Evolutionary conservation across 2,329 filamentous ascomycete species (phyloP), one percentile per base, ranked within the genome.

Genomic region (Teratosphaeria zuluensis): DNA sequence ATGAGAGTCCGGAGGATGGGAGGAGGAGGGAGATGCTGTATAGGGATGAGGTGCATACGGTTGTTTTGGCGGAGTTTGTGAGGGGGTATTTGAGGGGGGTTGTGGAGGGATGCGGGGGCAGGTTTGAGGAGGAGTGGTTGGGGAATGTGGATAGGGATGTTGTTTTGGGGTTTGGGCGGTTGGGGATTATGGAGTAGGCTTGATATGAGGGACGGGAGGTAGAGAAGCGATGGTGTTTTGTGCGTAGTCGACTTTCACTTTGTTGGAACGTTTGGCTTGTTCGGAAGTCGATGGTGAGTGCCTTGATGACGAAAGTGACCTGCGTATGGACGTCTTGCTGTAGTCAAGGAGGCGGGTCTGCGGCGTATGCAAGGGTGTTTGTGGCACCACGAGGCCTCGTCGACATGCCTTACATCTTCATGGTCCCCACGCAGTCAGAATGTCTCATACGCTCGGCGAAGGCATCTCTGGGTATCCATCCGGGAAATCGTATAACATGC

Each of bases 71-170:
- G 54, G 73, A 77, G 1, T 92, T 88, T 70, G 79, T 91, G 2
- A 80, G 80, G 65, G 78, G 83, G 61, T 80, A 84, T 56, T 69
- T 94, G 35, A 77, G 82, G 58, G 76, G 78, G 14, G 74, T 86
- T 4, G 81, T 91, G 21, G 75, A 76, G 55, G 75, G 78, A 3
- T 78, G 78, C 3, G 89, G 89, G 1, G 88, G 88, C 0, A 74
- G 70, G 2, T 92, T 94, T 70, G 80, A 86, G 69, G 79, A 82
- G 58, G 79, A 86, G 55, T 92, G 86, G 83, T 73, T 84, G 14
- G 79, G 79, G n/a, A 88, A 91, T 62, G 87, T 94, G 30, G 89
- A 94, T 71, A 80, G 79, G 64, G 85, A 91, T 60, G 81, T 92
- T 16, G 66, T 92, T 61, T 76, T 77, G 11, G 82, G 79, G n/a